phyloP scores from a whole-genome alignment of 768 basidiomycete genomes.

The Russula brevipes region DNA sequence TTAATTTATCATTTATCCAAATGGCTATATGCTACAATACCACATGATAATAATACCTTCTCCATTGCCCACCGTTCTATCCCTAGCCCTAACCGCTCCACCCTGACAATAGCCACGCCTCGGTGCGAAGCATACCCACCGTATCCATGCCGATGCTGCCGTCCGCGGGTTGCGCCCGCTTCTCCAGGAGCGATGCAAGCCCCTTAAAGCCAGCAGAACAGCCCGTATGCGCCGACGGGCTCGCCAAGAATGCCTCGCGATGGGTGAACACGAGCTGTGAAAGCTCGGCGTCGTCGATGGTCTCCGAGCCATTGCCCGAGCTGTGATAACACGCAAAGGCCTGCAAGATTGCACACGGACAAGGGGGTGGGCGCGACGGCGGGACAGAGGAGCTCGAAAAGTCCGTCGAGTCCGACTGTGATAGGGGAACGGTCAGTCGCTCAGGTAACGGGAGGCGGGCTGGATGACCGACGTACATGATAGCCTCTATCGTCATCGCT shows the following conservation, averaged over 20 bases:
- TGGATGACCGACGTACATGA: conserved; percentile 2
- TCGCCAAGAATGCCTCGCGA: conserved; percentile 18
- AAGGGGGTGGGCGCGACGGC: neutral
- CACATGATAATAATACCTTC: conserved; percentile 7
- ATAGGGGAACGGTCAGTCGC: too few species aligned
- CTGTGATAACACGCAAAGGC: conserved; percentile 11
- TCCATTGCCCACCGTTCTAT: neutral
- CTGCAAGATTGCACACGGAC: conserved; percentile 16
- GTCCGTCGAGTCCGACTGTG: conserved; percentile 20
- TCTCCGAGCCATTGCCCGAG: neutral
- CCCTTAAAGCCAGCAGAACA: conserved; percentile 14
- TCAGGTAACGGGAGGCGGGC: too few species aligned
- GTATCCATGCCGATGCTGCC: conserved; percentile 9
- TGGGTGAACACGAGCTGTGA: conserved; percentile 18
- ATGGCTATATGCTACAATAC: conserved; percentile 12
- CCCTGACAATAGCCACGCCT: conserved; percentile 20
- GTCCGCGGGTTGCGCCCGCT: neutral
- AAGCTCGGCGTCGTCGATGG: conserved; percentile 11
- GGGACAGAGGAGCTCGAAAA: neutral
- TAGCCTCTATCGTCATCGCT: conserved; percentile 14
- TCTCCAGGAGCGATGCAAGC: conserved; percentile 14
- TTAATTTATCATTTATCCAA: neutral
- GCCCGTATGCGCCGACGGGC: conserved; percentile 14
- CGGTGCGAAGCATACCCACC: conserved; percentile 15
- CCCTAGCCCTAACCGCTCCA: conserved; percentile 1